Base-by-base conservation (phyloP, 2,329 filamentous ascomycete species). In the Phaeosphaeriaceae sp. region DNA sequence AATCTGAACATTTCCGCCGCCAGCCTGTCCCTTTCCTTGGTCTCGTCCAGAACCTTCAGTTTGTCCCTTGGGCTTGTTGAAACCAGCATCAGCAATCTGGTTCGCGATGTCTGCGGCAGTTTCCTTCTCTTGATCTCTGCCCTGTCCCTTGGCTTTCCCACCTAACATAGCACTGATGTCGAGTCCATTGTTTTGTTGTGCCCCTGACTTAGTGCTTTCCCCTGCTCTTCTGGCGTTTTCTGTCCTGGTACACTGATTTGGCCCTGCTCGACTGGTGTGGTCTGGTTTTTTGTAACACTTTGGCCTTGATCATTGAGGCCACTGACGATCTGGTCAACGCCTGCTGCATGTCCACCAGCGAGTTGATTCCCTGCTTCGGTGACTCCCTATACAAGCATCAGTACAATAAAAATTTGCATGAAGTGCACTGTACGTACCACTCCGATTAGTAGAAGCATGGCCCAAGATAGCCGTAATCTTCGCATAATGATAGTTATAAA, bases 401-500 rank as follows among this genome's bases (percentile, higher is more conserved):
- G 62, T 49, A 44, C 39, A 36, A 23, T 17, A 9, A 29, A 21
- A 32, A 16, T 17, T 42, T 29, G 17, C 26, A 16, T 18, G 17
- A 15, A 42, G 15, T 33, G 2, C 13, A 32, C 7, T 23, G 29
- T 23, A 64, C 67, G 48, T 64, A 71, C 69, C 57, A 63, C 59
- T 35, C 64, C 53, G 36, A 70, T 58, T 30, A 71, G 56, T 33
- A 73, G 42, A 15, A 71, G 54, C 46, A 61, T 59, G 16, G 57
- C 58, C 59, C 62, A 58, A 6, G 56, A 56, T 17, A 55, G 56
- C 33, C 50, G 61, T 52, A 65, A 63, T 42, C 57, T 68, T 55
- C 63, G 66, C 70, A 73, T 73, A 13, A 30, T 63, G 53, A 34
- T n/a, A 18, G 16, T 9, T 11, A 20, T 26, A 23, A 44, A 20